Conservation (phyloP, 2,329 filamentous ascomycete species). For the Purpureocillium lavendulum region DNA sequence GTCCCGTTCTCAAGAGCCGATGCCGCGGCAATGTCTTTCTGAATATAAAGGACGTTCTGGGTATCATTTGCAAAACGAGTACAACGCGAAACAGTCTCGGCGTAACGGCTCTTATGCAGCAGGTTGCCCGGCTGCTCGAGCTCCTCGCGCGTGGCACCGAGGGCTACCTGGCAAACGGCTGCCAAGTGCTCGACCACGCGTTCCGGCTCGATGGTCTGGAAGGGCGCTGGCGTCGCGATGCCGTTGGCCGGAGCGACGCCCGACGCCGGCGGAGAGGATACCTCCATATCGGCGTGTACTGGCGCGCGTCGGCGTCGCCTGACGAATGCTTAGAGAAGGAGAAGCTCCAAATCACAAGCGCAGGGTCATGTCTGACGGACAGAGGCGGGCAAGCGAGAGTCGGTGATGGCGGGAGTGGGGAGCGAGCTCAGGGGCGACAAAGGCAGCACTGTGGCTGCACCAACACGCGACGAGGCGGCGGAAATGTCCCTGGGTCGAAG, state of each 20-base stretch:
- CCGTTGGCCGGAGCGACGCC: slow-evolving; percentile 36
- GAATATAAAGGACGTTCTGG: slow-evolving; percentile 82
- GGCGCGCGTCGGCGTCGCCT: neutral
- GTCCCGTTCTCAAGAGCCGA: slow-evolving; percentile 42
- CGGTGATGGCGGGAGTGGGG: neutral
- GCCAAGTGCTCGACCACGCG: slow-evolving; percentile 64
- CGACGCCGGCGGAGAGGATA: slow-evolving; percentile 36
- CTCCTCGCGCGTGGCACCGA: slow-evolving; percentile 69
- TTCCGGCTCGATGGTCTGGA: slow-evolving; percentile 56
- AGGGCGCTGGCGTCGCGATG: slow-evolving; percentile 30
- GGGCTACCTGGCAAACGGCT: slow-evolving; percentile 61
- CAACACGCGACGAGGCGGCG: no score
- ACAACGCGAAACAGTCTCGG: slow-evolving; percentile 80
- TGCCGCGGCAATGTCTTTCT: slow-evolving; percentile 64
- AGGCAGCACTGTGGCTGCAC: neutral
- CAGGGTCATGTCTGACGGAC: slow-evolving; percentile 1
- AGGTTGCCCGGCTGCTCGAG: slow-evolving; percentile 76
- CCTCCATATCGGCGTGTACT: slow-evolving; percentile 39
- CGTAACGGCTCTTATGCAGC: slow-evolving; percentile 61
- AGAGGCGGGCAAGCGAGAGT: neutral
- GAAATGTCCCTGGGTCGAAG: no score
- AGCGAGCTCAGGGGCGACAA: slow-evolving; percentile 6
- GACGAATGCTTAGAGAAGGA: neutral
- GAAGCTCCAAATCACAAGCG: neutral
- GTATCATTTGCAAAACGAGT: slow-evolving; percentile 82